Evolutionary conservation across 768 basidiomycete species (phyloP), one percentile per base, ranked within the genome.

Genomic region (Mrakia frigida): DNA sequence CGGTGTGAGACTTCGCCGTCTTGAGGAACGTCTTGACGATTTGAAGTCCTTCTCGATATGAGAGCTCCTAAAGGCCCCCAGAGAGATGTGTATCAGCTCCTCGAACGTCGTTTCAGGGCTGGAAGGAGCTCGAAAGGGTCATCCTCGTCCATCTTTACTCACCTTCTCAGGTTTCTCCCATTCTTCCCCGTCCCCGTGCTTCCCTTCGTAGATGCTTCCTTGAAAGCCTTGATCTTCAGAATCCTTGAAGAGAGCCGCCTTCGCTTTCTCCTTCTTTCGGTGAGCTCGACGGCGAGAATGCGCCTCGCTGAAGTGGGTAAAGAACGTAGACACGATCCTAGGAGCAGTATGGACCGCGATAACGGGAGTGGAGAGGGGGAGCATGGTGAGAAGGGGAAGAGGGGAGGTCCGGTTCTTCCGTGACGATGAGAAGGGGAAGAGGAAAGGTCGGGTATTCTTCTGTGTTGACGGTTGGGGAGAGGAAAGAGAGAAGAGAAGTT

Each of bases 21-120:
- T 52, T 50, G 11, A 72, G 70, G 52, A 72, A 72, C 9, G 31
- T 72, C 35, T 72, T 72, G 18, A 72, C 70, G 37, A 72, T 50
- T 33, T 56, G 25, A 31, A 72, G 53, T 9, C 70, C 70, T 37
- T 72, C 70, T 10, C 35, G 31, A n/a, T 72, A 72, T 23, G 70
- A 28, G 33, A 72, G 50, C 18, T 37, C 50, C 50, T 53, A 9
- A 3, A 28, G 23, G 18, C 0, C 33, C 50, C 50, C 70, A 18
- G 25, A 16, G 16, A 67, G 2, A 18, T 37, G 10, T 11, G 10
- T 33, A 41, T n/a, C 37, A 37, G 37, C 6, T 31, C 37, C 61
- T n/a, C n/a, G n/a, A 37, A 3, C 3, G 2, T 16, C 46, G 46
- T 50, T 50, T 50, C 46, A 50, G 46, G 46, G 14, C 39, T n/a